Evolutionary conservation across 495 filamentous ascomycete genomes (phyloP), one percentile per base, ranked within the genome.

Genomic region (Aspergillus biplanus): DNA sequence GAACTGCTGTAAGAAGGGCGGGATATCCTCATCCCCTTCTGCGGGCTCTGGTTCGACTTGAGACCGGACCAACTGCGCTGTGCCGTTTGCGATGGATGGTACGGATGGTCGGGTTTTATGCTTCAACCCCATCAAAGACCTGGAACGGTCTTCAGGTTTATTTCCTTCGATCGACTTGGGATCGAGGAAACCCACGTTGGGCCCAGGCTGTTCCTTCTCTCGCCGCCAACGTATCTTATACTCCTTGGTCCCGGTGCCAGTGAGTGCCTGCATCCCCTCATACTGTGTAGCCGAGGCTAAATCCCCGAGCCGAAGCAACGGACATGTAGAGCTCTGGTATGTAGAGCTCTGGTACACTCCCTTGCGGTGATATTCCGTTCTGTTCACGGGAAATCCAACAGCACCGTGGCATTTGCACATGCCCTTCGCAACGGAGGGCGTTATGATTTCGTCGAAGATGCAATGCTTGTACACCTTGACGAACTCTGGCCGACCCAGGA

Each of bases 21-120:
- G 77, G n/a, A 80, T 71, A 44, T 75, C 69, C 6, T 63, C 63
- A 37, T 73, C 65, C 2, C 48, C 64, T 12, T 0, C 32, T 33
- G 50, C 8, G 31, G 50, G 21, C 50, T 27, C 21, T 27, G 21
- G 2, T 27, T 27, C 21, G 21, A 27, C 2, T 27, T 27, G 21
- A 27, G 21, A 27, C 21, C 1, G 1, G 21, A 27, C 21, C 21
- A 27, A 27, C 5, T 44, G 21, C 18, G 12, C 3, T 53, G 50
- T 27, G 21, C 21, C 21, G 21, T 27, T 27, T 27, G 21, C 21
- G 21, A 27, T 2, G 21, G 21, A 27, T 27, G 21, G 21, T 27
- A 27, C n/a, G n/a, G n/a, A n/a, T n/a, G n/a, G n/a, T n/a, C n/a
- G n/a, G n/a, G n/a, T 27, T 27, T 27, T 27, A 2, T 27, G 21